Percentiles rank a stretch among this genome's conserved stretches.
phyloP scores from a whole-genome alignment of 2,329 filamentous ascomycete species.

The Ophiosphaerella narmari region DNA sequence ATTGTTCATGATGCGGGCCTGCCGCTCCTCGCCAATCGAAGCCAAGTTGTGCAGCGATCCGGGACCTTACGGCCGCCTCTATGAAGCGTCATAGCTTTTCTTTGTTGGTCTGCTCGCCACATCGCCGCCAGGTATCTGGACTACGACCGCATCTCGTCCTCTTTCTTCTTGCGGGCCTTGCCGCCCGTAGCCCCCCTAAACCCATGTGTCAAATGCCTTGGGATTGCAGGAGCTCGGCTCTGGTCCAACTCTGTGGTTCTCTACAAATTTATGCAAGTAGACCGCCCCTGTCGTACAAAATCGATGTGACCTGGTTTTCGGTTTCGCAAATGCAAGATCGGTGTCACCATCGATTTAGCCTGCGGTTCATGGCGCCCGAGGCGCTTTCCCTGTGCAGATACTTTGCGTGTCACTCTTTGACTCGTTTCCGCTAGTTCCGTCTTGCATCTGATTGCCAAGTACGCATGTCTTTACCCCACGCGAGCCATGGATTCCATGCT shows the following conservation, averaged over 20 bases:
- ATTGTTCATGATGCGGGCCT: neutral
- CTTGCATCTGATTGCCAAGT: constrained; percentile 25
- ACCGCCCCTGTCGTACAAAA: constrained; percentile 38
- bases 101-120: too few relatives aligned
- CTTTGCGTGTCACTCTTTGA: constrained; percentile 39
- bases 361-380: constrained; percentile 36
- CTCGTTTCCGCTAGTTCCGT: constrained; percentile 24
- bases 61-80: too few relatives aligned
- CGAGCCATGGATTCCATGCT: constrained; percentile 29
- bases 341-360: constrained; percentile 34
- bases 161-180: too few relatives aligned
- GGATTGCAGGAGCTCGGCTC: constrained; percentile 3
- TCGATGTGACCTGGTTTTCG: constrained; percentile 41
- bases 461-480: constrained; percentile 35
- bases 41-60: too few relatives aligned
- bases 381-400: constrained; percentile 34
- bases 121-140: too few relatives aligned
- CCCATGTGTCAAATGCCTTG: neutral
- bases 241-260: constrained; percentile 14
- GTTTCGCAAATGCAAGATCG: constrained; percentile 46
- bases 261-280: constrained; percentile 14
- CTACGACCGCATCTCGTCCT: too few relatives aligned
- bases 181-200: neutral
- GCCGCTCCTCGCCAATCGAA: neutral
- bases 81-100: too few relatives aligned